phyloP scores from a whole-genome alignment of 2,329 filamentous ascomycete genomes.

The Cladophialophora immunda region DNA sequence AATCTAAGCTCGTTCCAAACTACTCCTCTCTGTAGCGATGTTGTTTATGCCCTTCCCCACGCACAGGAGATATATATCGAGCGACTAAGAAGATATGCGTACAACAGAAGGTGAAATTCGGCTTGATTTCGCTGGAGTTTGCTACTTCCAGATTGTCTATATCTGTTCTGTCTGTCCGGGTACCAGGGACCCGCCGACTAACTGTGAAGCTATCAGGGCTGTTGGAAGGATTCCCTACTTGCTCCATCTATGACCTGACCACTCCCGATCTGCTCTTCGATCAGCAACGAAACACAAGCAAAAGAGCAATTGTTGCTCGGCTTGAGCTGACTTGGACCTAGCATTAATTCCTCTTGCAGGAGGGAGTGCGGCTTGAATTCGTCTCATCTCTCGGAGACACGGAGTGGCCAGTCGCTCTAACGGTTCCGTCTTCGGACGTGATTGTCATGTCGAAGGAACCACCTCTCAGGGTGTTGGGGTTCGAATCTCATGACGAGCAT shows the following conservation, averaged over 20 bases:
- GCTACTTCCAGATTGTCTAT: not conserved
- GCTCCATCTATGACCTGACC: not conserved
- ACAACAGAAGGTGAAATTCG: not conserved
- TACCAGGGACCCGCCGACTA: not conserved
- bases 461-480: not conserved
- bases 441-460: not conserved
- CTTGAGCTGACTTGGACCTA: not conserved
- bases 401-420: not conserved
- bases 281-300: not conserved
- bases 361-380: not conserved
- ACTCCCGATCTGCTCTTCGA: not conserved
- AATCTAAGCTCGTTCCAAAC: too few relatives aligned
- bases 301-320: not conserved
- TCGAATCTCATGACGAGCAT: not conserved
- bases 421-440: not conserved
- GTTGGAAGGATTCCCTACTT: not conserved
- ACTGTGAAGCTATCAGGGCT: not conserved
- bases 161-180: not conserved
- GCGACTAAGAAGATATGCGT: too few relatives aligned
- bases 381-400: not conserved
- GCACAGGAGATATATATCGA: too few relatives aligned
- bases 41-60: too few relatives aligned
- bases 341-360: not conserved
- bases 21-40: too few relatives aligned
- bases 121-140: not conserved